These are phyloP conservation scores for Russula brevipes DNA, from an alignment of 768 basidiomycete species.

Conservation along the genomic window DNA sequence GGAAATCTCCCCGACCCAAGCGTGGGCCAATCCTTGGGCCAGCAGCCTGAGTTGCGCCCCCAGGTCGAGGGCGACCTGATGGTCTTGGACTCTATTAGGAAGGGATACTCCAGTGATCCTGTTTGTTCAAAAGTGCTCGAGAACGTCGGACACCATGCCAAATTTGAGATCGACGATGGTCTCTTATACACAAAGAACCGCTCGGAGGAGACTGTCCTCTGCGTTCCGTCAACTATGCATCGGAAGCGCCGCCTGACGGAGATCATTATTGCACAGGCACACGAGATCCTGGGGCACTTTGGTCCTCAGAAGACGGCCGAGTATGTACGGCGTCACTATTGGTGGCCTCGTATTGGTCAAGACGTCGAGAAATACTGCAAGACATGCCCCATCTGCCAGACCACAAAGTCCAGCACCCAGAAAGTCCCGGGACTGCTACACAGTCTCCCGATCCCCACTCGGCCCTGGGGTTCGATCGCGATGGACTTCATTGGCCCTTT, in stretches of 20 bases:
- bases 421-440: not conserved
- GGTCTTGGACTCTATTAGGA: not conserved
- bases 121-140: not conserved
- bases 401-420: not conserved
- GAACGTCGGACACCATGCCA: not conserved
- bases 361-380: not conserved
- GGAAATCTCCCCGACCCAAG: not conserved
- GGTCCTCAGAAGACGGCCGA: not conserved
- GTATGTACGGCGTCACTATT: not conserved
- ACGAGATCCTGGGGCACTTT: not conserved
- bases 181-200: not conserved
- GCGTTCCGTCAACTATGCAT: not conserved
- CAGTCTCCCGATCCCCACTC: not conserved
- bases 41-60: not conserved
- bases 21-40: not conserved
- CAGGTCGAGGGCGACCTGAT: not conserved
- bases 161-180: not conserved
- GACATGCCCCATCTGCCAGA: not conserved
- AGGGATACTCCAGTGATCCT: not conserved
- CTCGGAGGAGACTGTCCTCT: not conserved
- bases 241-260: not conserved
- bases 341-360: not conserved
- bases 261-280: not conserved
- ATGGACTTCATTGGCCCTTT: not conserved
- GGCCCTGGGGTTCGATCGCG: not conserved